Conservation (phyloP, 352 stramenopile genomes). For the Phytophthora pistaciae region DNA sequence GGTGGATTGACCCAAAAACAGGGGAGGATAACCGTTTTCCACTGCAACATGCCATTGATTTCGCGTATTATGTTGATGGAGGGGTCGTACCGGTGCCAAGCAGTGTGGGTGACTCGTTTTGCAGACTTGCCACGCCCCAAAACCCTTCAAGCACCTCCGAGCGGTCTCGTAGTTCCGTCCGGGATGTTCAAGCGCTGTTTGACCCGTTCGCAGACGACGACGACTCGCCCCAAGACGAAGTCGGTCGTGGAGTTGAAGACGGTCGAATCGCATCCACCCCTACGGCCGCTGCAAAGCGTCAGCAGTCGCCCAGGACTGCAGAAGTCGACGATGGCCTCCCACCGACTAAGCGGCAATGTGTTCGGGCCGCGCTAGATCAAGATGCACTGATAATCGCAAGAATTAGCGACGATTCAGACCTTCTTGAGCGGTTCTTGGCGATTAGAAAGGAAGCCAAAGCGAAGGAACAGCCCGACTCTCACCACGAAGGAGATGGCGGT, state of each 20-base stretch:
- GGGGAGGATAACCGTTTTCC: no score
- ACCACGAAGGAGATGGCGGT: no score
- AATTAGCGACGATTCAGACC: slow-evolving; percentile 6
- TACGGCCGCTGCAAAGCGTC: no score
- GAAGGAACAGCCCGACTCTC: no score
- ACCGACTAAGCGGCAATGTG: not conserved
- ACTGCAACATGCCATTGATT: no score
- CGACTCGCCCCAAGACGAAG: not conserved
- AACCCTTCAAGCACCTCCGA: not conserved
- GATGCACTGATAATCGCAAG: slow-evolving; percentile 11
- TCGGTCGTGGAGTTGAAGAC: no score
- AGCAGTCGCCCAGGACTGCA: no score
- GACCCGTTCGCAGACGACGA: slow-evolving; percentile 13
- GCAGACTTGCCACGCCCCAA: not conserved
- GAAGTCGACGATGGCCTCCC: no score
- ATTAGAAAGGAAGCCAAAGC: not conserved
- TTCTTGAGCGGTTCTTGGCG: slow-evolving; percentile 1
- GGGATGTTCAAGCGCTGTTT: slow-evolving; percentile 6
- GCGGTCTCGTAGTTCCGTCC: not conserved
- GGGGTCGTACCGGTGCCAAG: not conserved
- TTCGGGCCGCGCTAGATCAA: slow-evolving; percentile 3
- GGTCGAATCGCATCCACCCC: no score
- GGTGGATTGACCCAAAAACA: no score
- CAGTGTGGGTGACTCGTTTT: not conserved
- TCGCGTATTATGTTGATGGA: not conserved